phyloP scores from a whole-genome alignment of 2,329 filamentous ascomycete genomes.

The Colletotrichum limetticola region DNA sequence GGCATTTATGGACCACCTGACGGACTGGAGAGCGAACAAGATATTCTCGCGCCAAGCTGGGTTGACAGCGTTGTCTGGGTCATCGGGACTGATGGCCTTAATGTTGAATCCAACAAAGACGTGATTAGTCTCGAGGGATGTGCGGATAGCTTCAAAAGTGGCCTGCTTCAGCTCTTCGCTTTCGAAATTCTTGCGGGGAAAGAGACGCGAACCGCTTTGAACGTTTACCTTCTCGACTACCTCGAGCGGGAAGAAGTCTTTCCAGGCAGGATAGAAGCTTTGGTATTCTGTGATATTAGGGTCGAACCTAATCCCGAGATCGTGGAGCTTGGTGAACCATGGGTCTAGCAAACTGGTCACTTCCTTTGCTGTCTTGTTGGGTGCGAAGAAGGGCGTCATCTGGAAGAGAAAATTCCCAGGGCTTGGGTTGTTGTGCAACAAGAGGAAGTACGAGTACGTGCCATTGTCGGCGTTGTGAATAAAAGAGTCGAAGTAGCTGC shows the following conservation, averaged over 20 bases:
- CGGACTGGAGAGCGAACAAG: constrained; percentile 45
- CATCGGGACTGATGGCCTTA: constrained; percentile 14
- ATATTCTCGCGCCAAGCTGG: constrained; percentile 57
- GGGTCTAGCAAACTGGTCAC: constrained; percentile 15
- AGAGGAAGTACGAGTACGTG: constrained; percentile 11
- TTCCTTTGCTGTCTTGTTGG: constrained; percentile 21
- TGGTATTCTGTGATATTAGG: constrained; percentile 26
- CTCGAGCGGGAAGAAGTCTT: constrained; percentile 11
- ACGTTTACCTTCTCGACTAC: constrained; percentile 21
- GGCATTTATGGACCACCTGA: constrained; percentile 18
- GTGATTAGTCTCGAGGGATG: constrained; percentile 14
- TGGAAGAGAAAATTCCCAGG: constrained; percentile 21
- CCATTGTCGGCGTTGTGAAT: constrained; percentile 19
- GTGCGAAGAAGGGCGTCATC: constrained; percentile 31
- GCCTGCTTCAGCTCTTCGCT: constrained; percentile 3
- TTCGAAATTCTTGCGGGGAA: constrained; percentile 18
- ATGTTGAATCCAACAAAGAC: constrained; percentile 24
- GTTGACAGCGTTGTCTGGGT: constrained; percentile 48
- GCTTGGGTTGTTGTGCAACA: constrained; percentile 10
- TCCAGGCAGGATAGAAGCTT: constrained; percentile 27
- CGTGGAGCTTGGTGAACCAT: constrained; percentile 10
- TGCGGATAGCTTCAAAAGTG: constrained; percentile 19
- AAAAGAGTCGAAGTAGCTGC: constrained; percentile 23
- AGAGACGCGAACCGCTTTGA: constrained; percentile 16
- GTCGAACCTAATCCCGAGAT: not conserved